Conservation (phyloP, 352 stramenopile genomes). For the Phytopythium delawarense region DNA sequence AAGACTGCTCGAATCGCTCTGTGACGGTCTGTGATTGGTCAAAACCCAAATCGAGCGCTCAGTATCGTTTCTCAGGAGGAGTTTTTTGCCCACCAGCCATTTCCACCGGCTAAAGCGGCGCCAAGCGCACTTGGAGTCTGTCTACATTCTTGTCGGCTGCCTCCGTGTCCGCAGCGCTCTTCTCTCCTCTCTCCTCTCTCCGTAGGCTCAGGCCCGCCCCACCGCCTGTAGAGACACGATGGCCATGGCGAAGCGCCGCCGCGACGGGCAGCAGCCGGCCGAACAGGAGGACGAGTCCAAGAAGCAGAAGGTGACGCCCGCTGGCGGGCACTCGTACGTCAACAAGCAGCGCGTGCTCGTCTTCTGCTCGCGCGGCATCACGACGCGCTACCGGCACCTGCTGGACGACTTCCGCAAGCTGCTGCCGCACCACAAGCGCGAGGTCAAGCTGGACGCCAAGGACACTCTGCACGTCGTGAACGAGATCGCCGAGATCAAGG, state of each 20-base stretch:
- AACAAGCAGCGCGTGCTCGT: slow-evolving; percentile 94
- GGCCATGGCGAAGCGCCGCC: slow-evolving; percentile 43
- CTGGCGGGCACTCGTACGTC: slow-evolving; percentile 52
- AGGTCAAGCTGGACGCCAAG: slow-evolving; percentile 98
- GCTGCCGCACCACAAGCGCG: slow-evolving; percentile 98
- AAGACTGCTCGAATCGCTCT: no score
- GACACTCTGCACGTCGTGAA: slow-evolving; percentile 94
- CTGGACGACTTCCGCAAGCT: slow-evolving; percentile 98
- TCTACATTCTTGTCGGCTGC: no score
- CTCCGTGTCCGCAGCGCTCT: no score
- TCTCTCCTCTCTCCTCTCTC: no score
- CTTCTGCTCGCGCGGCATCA: slow-evolving; percentile 91
- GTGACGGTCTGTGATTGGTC: no score
- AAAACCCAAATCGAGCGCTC: no score
- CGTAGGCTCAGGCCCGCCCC: no score
- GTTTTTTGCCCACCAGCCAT: background rate
- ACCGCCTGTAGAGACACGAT: slow-evolving; percentile 8
- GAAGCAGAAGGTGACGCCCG: slow-evolving; percentile 29
- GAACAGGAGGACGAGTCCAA: slow-evolving; percentile 25
- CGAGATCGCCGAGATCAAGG: slow-evolving; percentile 98
- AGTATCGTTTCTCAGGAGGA: no score
- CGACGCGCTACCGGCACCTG: slow-evolving; percentile 96
- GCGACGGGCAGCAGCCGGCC: slow-evolving; percentile 25
- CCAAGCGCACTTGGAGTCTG: background rate
- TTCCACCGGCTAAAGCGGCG: background rate